Percentiles rank a stretch among this genome's conserved stretches.
Evolutionary conservation across 108 stramenopile genomes (phyloP).

Genomic region (Cylindrotheca closterium): DNA sequence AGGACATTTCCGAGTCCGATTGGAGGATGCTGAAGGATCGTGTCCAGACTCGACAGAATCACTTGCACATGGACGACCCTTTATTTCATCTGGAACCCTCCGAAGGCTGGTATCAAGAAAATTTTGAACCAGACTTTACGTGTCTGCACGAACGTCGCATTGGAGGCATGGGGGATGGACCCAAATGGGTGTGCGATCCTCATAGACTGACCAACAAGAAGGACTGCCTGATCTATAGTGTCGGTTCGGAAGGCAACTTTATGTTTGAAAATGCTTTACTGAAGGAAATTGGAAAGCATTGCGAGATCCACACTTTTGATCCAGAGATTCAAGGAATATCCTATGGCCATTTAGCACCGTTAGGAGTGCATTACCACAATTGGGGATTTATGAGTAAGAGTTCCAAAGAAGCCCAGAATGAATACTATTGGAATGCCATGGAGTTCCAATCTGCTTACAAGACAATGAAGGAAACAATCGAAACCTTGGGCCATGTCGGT

Average conservation of each 20-base stretch:
- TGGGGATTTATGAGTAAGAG: slow-evolving; percentile 34
- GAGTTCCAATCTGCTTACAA: background rate
- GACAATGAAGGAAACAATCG: slow-evolving; percentile 36
- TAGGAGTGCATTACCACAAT: slow-evolving; percentile 43
- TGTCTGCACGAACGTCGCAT: slow-evolving; percentile 53
- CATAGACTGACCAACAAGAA: slow-evolving; percentile 30
- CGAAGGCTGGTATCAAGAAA: background rate
- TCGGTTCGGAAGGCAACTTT: slow-evolving; percentile 47
- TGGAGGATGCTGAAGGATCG: slow-evolving; percentile 5
- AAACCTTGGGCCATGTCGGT: slow-evolving; percentile 45
- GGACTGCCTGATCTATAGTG: slow-evolving; percentile 47
- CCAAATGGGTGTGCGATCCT: slow-evolving; percentile 68
- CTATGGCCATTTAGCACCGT: slow-evolving; percentile 21
- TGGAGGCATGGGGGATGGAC: slow-evolving; percentile 49
- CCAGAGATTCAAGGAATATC: background rate
- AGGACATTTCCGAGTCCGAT: background rate
- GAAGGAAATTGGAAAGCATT: slow-evolving; percentile 34
- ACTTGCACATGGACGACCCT: background rate
- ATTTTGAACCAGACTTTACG: slow-evolving; percentile 60
- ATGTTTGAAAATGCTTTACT: slow-evolving; percentile 28
- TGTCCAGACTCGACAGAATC: slow-evolving; percentile 1
- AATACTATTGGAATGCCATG: background rate
- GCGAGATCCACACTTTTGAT: slow-evolving; percentile 66
- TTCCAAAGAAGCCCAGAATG: background rate
- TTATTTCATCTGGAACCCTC: background rate